Evolutionary conservation across 257 asterid genomes (phyloP), one percentile per base, ranked within the genome.

Genomic region (Solanum neorickii): DNA sequence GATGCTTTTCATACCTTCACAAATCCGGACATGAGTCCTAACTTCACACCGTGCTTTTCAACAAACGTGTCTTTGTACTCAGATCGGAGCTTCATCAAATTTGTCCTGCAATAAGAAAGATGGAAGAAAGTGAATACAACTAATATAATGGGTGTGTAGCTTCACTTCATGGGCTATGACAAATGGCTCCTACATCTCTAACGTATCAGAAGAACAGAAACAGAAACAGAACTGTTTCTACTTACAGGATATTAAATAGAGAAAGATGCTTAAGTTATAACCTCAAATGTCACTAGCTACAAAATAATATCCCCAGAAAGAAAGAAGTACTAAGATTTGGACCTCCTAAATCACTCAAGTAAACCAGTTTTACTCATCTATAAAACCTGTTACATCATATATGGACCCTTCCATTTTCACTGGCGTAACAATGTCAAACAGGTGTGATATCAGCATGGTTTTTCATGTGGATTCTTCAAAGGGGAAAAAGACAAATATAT

Each of bases 21-120:
- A 90, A 97, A 97, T 65, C 99, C 99, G 3, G 99, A 97, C 99
- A 94, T 96, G 23, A 97, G 93, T 37, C 99, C 99, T 86, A 97
- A 93, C 90, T 97, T 97, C 92, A 95, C 99, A 18, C 99, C 99
- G 84, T 97, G 99, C 90, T 97, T 97, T 91, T 96, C 99, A 89
- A 89, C 91, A 92, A 97, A 97, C 31, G 98, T 89, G 86, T 97
- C 99, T 91, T 97, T 97, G 95, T 96, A 97, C 84, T 97, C 99
- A 46, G 98, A 96, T 83, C 99, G 97, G 78, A 97, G 98, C 90
- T 97, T 95, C 99, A 97, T 97, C 93, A 97, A 92, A 90, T 97
- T 97, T 21, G 99, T 97, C 99, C 99, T 97, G 96, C 87, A 87
- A 77, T 42, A 60, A 83, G 74, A 74, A 85, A 77, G 85, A 70